Evolutionary conservation across 176 grass and related monocot genomes (phyloP), one percentile per base, ranked within the genome.

Genomic region (Triticum monococcum): DNA sequence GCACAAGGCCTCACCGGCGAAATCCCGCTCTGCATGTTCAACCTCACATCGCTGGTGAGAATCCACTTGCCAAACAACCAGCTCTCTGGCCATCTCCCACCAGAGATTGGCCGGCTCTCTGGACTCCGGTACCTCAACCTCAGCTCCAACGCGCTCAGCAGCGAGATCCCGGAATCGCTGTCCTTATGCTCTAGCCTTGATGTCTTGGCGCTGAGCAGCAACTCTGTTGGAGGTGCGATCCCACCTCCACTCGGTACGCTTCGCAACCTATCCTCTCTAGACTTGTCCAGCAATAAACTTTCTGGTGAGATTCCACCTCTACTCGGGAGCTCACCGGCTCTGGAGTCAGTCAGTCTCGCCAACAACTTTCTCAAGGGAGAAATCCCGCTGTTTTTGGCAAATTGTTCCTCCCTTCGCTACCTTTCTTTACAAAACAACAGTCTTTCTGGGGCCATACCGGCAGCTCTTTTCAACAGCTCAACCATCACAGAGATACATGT

Each of bases 381-480:
- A 52, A 52, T 52, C 48, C 48, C 48, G 5, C 14, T 52, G 54
- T 8, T 20, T 20, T 20, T 57, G 18, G 17, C 54, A 20, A 57
- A 57, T 8, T 20, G 54, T 20, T 7, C 18, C 17, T 57, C 86
- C 1, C 67, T 93, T 9, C 69, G 81, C 22, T 57, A 64, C n/a
- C 85, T 93, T 73, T 37, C 72, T 78, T 16, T 88, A 22, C 68
- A 24, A 43, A 79, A 70, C 4, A 93, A 93, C 23, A 60, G 62
- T 16, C 35, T 93, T 6, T 18, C 28, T 9, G 90, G 92, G 22
- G 37, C 22, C 4, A 88, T 94, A 32, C 90, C 92, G 64, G 22
- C 64, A 4, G 60, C 77, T 2, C 91, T 94, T 7, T 69, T 78
- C 36, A 81, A 75, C 12, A 68, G 81, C 32, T 68, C 54, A 30